Base-by-base conservation (phyloP, 352 stramenopile genomes). In the Saprolegnia parasitica region DNA sequence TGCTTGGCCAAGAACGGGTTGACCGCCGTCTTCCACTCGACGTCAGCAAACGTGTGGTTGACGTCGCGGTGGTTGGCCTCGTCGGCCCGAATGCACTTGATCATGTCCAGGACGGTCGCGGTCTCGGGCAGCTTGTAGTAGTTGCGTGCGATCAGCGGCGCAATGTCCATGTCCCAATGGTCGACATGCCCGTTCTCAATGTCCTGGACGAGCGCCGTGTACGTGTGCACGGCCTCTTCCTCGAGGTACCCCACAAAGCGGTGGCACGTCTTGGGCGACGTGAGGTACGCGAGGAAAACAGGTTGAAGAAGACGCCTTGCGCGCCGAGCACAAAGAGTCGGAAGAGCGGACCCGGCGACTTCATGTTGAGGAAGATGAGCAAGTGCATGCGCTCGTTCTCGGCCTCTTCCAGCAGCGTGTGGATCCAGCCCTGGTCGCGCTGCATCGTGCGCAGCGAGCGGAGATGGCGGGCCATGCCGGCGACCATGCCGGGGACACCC, bases 321-420 rank as follows among this genome's bases (percentile, higher is more conserved):
- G 78, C 84, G 1, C 77, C 81, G 35, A 97, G 74, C 15, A 97
- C 88, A 13, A 81, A 55, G 6, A 76, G 65, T n/a, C 88, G 87
- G 68, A 97, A 90, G 9, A 87, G 2, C 58, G 73, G 76, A 15
- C 84, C 80, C 0, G 88, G 86, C 70, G 96, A 77, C 72, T 95
- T 95, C 76, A 98, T 86, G 52, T 83, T 81, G 67, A 96, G 78
- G 73, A 95, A 96, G 71, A 95, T 95, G 9, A 97, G 77, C 35
- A 98, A 70, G 68, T 98, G 90, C 88, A 97, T 97, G 56, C 90
- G 80, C 78, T 98, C 91, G 75, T 98, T 97, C 74, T 98, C 91
- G 18, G 88, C 87, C 61, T 98, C 90, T 55, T 96, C 91, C 4
- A 96, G 75, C 11, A 98, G 68, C 13, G 89, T 92, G 74, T 93